Evolutionary conservation across 192 early-diverging fungal species (phyloP).

Genomic region (Rhizophagus clarus): DNA sequence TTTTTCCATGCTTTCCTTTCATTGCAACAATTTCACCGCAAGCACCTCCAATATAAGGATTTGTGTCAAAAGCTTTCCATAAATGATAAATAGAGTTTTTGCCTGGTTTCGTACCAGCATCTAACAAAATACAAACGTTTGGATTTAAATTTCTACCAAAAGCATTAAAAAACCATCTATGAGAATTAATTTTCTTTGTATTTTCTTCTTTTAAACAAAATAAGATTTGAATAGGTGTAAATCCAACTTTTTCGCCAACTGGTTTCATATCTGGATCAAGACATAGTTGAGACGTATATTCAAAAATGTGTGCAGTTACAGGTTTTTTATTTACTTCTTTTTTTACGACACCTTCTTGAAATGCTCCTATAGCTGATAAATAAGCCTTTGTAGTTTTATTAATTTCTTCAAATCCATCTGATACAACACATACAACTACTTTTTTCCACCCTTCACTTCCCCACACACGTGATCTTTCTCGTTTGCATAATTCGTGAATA

Average conservation of each 20-base stretch:
- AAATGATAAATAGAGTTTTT: slow-evolving; percentile 64
- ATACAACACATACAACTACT: slow-evolving; percentile 79
- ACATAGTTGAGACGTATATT: slow-evolving; percentile 78
- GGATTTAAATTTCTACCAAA: slow-evolving; percentile 61
- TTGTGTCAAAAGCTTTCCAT: slow-evolving; percentile 65
- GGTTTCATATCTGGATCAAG: slow-evolving; percentile 75
- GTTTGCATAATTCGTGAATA: slow-evolving; percentile 84
- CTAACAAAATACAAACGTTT: slow-evolving; percentile 65
- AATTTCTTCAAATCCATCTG: slow-evolving; percentile 82
- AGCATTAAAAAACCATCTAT: slow-evolving; percentile 75
- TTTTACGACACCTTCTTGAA: slow-evolving; percentile 78
- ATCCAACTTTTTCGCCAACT: slow-evolving; percentile 61
- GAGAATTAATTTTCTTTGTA: slow-evolving; percentile 86
- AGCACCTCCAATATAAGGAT: slow-evolving; percentile 62
- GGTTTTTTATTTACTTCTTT: slow-evolving; percentile 61
- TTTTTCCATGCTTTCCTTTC: slow-evolving; percentile 65
- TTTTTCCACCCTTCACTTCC: slow-evolving; percentile 82
- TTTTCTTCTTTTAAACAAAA: slow-evolving; percentile 95
- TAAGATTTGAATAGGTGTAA: slow-evolving; percentile 75
- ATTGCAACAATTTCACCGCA: slow-evolving; percentile 69
- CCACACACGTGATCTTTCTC: slow-evolving; percentile 73
- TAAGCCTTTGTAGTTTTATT: slow-evolving; percentile 68
- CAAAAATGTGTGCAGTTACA: slow-evolving; percentile 70
- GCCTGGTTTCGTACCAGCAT: slow-evolving; percentile 67
- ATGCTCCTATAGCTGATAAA: slow-evolving; percentile 78